A percentile compares a stretch with the other conserved stretches of the same genome.
Evolutionary conservation across 768 basidiomycete species (phyloP).

Genomic region (Paxillus rubicundulus): DNA sequence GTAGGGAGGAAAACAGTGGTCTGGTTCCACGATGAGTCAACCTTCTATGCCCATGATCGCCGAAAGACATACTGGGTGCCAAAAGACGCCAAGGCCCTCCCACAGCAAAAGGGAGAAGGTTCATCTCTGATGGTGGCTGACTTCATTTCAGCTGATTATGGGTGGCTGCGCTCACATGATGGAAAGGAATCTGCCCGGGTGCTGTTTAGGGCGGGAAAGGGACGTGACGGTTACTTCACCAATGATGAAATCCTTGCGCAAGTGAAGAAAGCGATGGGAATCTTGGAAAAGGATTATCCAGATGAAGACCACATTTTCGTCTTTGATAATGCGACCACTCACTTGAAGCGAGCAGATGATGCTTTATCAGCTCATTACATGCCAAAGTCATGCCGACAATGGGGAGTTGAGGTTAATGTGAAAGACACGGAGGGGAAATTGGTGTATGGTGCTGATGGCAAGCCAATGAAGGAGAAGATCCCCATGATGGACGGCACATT

Average conservation of each 20-base stretch:
- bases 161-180: too few species aligned
- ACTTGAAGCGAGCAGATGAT: conserved; percentile 19
- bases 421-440: too few species aligned
- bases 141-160: too few species aligned
- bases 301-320: too few species aligned
- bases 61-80: conserved; percentile 27
- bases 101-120: too few species aligned
- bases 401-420: conserved; percentile 20
- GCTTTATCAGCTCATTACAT: conserved; percentile 20
- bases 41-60: conserved; percentile 36
- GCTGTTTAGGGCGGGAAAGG: too few species aligned
- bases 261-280: conserved; percentile 20
- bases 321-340: too few species aligned
- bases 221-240: too few species aligned
- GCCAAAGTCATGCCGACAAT: conserved; percentile 14
- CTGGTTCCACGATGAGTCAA: conserved; percentile 39
- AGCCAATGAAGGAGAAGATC: conserved; percentile 36
- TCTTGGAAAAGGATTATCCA: conserved; percentile 22
- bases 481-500: conserved; percentile 16
- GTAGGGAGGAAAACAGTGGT: conserved; percentile 12
- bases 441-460: conserved; percentile 20
- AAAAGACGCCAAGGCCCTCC: too few species aligned
- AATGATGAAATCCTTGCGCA: too few species aligned
- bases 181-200: too few species aligned
- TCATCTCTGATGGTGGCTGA: too few species aligned